Percentiles rank a stretch among this genome's conserved stretches.
Evolutionary conservation across 768 basidiomycete species (phyloP).

Genomic region (Calvatia gigantea): DNA sequence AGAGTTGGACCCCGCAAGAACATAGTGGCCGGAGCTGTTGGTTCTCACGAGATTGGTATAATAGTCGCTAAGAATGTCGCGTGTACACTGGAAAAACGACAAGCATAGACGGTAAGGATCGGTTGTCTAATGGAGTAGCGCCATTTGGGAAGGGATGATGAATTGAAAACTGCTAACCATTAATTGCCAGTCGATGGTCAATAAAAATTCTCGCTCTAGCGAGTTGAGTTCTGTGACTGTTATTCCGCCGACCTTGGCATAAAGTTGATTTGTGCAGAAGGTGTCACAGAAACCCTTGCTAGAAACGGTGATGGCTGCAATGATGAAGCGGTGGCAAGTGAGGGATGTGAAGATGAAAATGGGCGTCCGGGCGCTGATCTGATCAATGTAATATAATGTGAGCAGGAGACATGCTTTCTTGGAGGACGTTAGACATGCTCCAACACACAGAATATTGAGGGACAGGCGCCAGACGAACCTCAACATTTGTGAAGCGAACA

Average conservation of each 20-base stretch:
- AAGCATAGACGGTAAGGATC: constrained; percentile 27
- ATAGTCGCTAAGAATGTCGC: constrained; percentile 88
- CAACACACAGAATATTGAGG: constrained; percentile 12
- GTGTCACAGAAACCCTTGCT: constrained; percentile 94
- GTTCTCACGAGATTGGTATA: constrained; percentile 91
- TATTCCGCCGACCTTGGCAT: constrained; percentile 96
- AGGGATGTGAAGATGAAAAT: constrained; percentile 92
- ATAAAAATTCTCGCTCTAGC: constrained; percentile 91
- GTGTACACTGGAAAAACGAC: constrained; percentile 69
- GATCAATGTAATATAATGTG: constrained; percentile 87
- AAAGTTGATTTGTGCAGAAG: constrained; percentile 92
- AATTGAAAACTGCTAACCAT: constrained; percentile 61
- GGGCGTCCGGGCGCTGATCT: constrained; percentile 84
- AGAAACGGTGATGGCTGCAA: constrained; percentile 87
- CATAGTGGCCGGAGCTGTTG: constrained; percentile 60
- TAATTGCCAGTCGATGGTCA: constrained; percentile 90
- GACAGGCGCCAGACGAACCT: constrained; percentile 59
- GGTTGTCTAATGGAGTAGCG: not conserved
- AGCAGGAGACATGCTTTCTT: constrained; percentile 81
- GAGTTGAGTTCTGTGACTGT: constrained; percentile 87
- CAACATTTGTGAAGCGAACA: constrained; percentile 92
- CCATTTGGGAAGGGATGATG: not conserved
- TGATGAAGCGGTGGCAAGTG: constrained; percentile 97
- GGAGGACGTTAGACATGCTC: constrained; percentile 4
- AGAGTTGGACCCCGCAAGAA: constrained; percentile 44